Percentiles rank a stretch among this genome's conserved stretches.
Conservation (phyloP, 805 yeast species). For the Ogataea polymorpha region DNA sequence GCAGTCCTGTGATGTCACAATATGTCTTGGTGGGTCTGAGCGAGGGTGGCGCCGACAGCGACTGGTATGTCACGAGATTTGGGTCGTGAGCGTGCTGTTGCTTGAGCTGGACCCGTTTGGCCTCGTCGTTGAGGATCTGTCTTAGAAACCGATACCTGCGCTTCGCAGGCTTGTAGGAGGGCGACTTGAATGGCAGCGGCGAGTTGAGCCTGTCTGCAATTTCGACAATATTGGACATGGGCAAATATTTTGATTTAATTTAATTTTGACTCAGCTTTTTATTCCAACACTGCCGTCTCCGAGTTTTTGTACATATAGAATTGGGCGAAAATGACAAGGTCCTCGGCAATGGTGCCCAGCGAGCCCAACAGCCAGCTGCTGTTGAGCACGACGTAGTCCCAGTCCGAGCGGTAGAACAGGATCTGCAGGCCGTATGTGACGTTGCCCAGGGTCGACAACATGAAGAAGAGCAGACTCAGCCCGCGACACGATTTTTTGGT, state of each 20-base stretch:
- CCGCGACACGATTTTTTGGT: slow-evolving; percentile 79
- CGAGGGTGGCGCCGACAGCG: slow-evolving; percentile 84
- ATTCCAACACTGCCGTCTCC: slow-evolving; percentile 17
- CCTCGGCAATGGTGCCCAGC: slow-evolving; percentile 73
- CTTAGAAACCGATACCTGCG: slow-evolving; percentile 71
- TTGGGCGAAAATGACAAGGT: slow-evolving; percentile 60
- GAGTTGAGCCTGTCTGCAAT: slow-evolving; percentile 39
- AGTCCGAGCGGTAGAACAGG: slow-evolving; percentile 59
- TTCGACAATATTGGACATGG: slow-evolving; percentile 11
- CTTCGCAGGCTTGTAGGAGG: slow-evolving; percentile 47
- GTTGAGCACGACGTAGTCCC: slow-evolving; percentile 56
- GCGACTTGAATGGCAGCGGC: slow-evolving; percentile 57
- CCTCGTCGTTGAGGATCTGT: slow-evolving; percentile 76
- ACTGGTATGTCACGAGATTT: slow-evolving; percentile 61
- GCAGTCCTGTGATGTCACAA: slow-evolving; percentile 91
- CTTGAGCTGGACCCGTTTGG: slow-evolving; percentile 53
- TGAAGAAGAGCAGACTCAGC: slow-evolving; percentile 74
- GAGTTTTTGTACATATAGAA: slow-evolving; percentile 52
- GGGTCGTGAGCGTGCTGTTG: slow-evolving; percentile 31
- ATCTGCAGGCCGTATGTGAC: slow-evolving; percentile 74
- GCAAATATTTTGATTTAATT: slow-evolving; percentile 1
- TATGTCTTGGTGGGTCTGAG: slow-evolving; percentile 75
- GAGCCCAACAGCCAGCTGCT: slow-evolving; percentile 79
- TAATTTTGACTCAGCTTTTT: neutral
- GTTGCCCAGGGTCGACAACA: slow-evolving; percentile 73